Conservation (phyloP, 345 rosid genomes). For the Gossypium ekmanianum region DNA sequence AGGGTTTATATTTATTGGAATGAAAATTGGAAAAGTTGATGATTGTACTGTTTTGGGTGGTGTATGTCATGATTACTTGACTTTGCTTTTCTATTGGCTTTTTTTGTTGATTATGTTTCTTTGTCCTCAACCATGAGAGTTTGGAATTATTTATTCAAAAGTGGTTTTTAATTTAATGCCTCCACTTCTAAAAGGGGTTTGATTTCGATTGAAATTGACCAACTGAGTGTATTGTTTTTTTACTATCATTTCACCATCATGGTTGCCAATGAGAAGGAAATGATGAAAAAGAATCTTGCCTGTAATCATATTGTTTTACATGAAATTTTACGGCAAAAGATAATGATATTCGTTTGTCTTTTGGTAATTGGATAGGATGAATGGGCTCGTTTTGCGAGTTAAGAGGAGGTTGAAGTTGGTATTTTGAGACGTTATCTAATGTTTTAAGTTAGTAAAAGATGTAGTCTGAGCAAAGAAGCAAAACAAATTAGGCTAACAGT, state of each 20-base stretch:
- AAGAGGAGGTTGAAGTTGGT: too few species aligned
- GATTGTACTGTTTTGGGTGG: constrained; percentile 10
- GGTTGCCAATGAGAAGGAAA: constrained; percentile 13
- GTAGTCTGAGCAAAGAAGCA: too few species aligned
- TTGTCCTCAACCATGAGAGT: constrained; percentile 6
- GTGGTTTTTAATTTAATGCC: background rate
- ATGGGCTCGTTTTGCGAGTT: too few species aligned
- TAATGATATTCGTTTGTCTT: background rate
- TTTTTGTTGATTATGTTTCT: background rate
- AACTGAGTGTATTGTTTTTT: background rate
- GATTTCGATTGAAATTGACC: constrained; percentile 10
- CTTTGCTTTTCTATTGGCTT: background rate
- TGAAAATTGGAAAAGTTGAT: background rate
- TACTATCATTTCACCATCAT: background rate
- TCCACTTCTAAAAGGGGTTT: background rate
- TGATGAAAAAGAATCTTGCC: background rate
- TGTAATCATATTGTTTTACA: background rate
- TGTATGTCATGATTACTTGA: background rate
- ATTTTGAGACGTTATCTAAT: too few species aligned
- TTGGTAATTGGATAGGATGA: too few species aligned
- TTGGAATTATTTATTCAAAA: background rate
- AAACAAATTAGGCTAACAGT: too few species aligned
- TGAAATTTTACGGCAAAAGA: background rate
- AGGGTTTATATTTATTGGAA: background rate
- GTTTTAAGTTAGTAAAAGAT: too few species aligned